Percentiles rank a stretch among this genome's conserved stretches.
Evolutionary conservation across 2,329 filamentous ascomycete genomes (phyloP).

Genomic region (Calonectria hawksworthii): DNA sequence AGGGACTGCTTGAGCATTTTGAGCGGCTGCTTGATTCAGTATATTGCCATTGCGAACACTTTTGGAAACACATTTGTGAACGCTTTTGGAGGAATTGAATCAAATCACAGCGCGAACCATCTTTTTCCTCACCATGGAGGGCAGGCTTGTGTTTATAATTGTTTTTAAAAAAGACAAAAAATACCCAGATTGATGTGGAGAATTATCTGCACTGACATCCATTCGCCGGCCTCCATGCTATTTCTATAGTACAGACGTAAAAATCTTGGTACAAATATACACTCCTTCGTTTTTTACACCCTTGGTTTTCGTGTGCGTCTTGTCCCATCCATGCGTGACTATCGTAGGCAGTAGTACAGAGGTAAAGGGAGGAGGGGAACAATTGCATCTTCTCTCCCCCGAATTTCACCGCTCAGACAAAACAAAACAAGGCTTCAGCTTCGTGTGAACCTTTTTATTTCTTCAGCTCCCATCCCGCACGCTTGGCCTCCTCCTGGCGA

Average conservation of each 20-base stretch:
- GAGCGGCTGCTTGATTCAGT: neutral
- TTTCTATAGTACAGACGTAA: conserved; percentile 47
- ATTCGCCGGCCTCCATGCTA: conserved; percentile 43
- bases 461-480: conserved; percentile 50
- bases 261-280: conserved; percentile 45
- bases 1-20: conserved; percentile 20
- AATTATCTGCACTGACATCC: conserved; percentile 36
- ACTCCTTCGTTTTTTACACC: conserved; percentile 24
- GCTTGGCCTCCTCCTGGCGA: conserved; percentile 50
- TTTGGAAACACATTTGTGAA: too few species aligned
- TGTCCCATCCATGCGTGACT: conserved; percentile 22
- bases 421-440: neutral
- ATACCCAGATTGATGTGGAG: conserved; percentile 37
- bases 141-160: neutral
- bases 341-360: conserved; percentile 9
- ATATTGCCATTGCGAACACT: neutral
- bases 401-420: too few species aligned
- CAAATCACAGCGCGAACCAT: neutral
- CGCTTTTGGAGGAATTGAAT: neutral
- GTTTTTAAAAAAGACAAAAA: conserved; percentile 5
- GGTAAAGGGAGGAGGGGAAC: neutral
- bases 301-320: conserved; percentile 36
- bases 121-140: neutral
- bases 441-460: conserved; percentile 36
- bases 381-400: neutral